phyloP scores from a whole-genome alignment of 2,329 filamentous ascomycete species.

The Ophiostoma novo-ulmi region DNA sequence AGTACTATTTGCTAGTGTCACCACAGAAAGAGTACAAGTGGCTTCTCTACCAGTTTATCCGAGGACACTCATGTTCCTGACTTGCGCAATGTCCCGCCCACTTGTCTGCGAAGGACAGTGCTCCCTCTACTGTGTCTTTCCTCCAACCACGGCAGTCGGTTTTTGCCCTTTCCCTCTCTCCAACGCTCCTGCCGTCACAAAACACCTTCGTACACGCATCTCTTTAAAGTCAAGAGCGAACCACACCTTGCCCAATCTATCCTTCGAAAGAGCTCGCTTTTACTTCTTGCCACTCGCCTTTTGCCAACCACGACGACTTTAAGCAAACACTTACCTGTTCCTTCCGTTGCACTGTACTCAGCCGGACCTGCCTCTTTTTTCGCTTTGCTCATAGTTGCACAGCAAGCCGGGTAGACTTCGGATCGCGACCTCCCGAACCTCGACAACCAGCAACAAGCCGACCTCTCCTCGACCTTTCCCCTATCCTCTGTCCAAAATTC shows the following conservation, averaged over 20 bases:
- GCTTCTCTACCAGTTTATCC: conserved; percentile 18
- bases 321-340: not conserved
- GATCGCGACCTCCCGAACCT: conserved; percentile 9
- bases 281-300: not conserved
- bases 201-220: not conserved
- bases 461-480: not conserved
- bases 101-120: not conserved
- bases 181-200: conserved; percentile 16
- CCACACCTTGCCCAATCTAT: conserved; percentile 3
- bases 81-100: conserved; percentile 20
- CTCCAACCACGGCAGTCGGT: conserved; percentile 4
- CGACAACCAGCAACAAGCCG: not conserved
- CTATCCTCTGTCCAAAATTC: not conserved
- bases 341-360: not conserved
- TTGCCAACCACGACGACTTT: not conserved
- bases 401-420: not conserved
- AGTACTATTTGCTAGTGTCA: not conserved
- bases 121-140: not conserved
- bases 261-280: not conserved
- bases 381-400: conserved; percentile 11
- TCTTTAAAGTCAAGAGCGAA: not conserved
- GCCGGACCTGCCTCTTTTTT: conserved; percentile 4
- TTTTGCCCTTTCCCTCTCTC: conserved; percentile 15
- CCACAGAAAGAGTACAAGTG: conserved; percentile 1
- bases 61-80: conserved; percentile 12